Conservation (phyloP, 805 yeast genomes). For the Yamadazyma paraphyllophila region DNA sequence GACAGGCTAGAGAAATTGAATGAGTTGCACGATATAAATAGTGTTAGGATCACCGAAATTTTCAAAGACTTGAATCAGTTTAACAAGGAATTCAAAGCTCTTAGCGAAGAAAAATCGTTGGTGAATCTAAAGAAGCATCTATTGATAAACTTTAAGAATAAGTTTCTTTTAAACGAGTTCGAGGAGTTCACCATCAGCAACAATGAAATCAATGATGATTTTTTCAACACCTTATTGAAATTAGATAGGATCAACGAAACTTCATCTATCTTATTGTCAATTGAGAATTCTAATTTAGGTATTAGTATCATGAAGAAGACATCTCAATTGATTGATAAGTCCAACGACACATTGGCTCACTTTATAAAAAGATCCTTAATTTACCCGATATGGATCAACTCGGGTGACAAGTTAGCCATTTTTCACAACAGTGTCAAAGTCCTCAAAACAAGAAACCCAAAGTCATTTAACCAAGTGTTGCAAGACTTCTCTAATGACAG, state of each 20-base stretch:
- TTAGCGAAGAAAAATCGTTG: slow-evolving; percentile 30
- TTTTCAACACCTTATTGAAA: slow-evolving; percentile 57
- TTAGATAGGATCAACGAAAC: slow-evolving; percentile 64
- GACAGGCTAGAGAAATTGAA: slow-evolving; percentile 20
- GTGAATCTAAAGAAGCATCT: slow-evolving; percentile 50
- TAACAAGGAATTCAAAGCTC: slow-evolving; percentile 21
- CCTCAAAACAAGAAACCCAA: slow-evolving; percentile 35
- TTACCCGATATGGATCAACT: slow-evolving; percentile 28
- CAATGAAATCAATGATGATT: slow-evolving; percentile 49
- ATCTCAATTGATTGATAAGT: slow-evolving; percentile 46
- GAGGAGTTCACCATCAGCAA: slow-evolving; percentile 62
- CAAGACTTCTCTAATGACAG: slow-evolving; percentile 67
- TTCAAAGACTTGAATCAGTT: slow-evolving; percentile 21
- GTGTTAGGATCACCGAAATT: slow-evolving; percentile 37
- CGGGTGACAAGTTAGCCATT: slow-evolving; percentile 21
- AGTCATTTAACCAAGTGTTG: slow-evolving; percentile 58
- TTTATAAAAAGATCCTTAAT: slow-evolving; percentile 34
- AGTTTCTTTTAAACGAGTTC: slow-evolving; percentile 66
- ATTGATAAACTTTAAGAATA: slow-evolving; percentile 51
- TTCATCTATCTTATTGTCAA: slow-evolving; percentile 62
- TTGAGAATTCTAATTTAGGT: slow-evolving; percentile 67
- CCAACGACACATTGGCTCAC: slow-evolving; percentile 27
- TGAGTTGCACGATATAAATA: slow-evolving; percentile 28
- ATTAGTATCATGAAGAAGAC: slow-evolving; percentile 59
- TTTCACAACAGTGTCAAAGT: slow-evolving; percentile 33